Percentiles rank a stretch among this genome's conserved stretches.
Conservation (phyloP, 2,329 filamentous ascomycete species). For the Aspergillus sclerotialis region DNA sequence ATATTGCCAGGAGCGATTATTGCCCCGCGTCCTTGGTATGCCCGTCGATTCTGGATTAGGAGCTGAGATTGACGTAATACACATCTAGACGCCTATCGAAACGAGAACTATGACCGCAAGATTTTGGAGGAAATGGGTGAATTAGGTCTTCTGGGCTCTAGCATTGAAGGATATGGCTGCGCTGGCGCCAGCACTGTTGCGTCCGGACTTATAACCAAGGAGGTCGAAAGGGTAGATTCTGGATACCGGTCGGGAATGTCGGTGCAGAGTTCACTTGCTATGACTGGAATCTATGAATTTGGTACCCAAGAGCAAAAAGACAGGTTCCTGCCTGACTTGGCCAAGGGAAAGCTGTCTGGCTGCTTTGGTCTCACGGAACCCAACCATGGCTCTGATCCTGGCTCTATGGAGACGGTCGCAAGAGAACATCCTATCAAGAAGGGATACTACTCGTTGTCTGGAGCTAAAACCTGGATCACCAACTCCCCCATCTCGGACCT, state of each 20-base stretch:
- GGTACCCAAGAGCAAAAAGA: conserved; percentile 84
- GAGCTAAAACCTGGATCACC: conserved; percentile 91
- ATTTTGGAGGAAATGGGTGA: conserved; percentile 91
- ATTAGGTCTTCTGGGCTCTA: conserved; percentile 78
- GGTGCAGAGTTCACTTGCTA: conserved; percentile 85
- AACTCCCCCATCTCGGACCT: conserved; percentile 87
- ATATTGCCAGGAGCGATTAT: conserved; percentile 86
- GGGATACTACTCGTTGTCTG: conserved; percentile 71
- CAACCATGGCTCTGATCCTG: conserved; percentile 87
- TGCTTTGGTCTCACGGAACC: conserved; percentile 89
- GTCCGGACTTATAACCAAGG: conserved; percentile 81
- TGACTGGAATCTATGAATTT: conserved; percentile 87
- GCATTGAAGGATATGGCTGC: conserved; percentile 80
- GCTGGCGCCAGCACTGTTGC: conserved; percentile 83
- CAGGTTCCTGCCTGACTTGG: conserved; percentile 70
- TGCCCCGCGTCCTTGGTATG: conserved; percentile 78
- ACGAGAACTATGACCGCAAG: conserved; percentile 77
- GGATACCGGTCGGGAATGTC: conserved; percentile 91
- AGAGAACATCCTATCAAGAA: conserved; percentile 77
- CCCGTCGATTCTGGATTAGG: too few species aligned
- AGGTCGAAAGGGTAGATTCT: conserved; percentile 84
- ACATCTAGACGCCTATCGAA: conserved; percentile 67
- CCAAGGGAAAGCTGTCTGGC: conserved; percentile 72
- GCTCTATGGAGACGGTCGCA: conserved; percentile 83
- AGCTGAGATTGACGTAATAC: too few species aligned